Evolutionary conservation across 495 filamentous ascomycete species (phyloP), one percentile per base, ranked within the genome.

Genomic region (Pyronema omphalodes): DNA sequence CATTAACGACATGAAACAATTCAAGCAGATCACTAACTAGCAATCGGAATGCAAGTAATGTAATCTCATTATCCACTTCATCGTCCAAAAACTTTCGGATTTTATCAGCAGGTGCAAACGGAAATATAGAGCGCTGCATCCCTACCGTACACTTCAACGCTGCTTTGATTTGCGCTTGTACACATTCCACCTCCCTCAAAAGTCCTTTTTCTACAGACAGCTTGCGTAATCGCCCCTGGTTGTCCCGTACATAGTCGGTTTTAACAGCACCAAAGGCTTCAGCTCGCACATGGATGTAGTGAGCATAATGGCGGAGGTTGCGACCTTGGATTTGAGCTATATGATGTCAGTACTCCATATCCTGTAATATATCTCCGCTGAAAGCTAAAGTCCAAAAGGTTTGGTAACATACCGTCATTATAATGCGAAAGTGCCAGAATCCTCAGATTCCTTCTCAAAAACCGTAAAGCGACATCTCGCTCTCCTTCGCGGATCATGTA

Each of bases 401-500:
- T 17, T 7, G 44, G n/a, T 14, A 12, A 76, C 83, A 66, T 62
- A 93, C 88, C 86, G 70, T 96, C 91, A 34, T 88, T 88, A 67
- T 93, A 94, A 62, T 79, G 80, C 68, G 84, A 87, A 57, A 94
- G 82, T 2, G 88, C 86, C 52, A 96, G 76, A 68, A 82, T 80
- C 57, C 81, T 81, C 57, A 85, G 82, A 63, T 89, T 82, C 57
- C 86, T 82, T 17, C 88, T 76, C 18, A 99, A 76, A 63, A 85
- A 94, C 48, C 80, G 74, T 52, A 99, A 71, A 6, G 93, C 93
- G 19, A 86, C 84, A 66, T 95, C 86, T 40, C 78, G 77, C 66
- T 89, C 86, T 12, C 91, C 91, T 69, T 99, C 91, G 55, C 91
- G 77, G 57, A 99, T 88, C 89, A 99, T 95, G 40, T 96, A 71